Conservation (phyloP, 2,329 filamentous ascomycete species). For the Fulvia fulva region DNA sequence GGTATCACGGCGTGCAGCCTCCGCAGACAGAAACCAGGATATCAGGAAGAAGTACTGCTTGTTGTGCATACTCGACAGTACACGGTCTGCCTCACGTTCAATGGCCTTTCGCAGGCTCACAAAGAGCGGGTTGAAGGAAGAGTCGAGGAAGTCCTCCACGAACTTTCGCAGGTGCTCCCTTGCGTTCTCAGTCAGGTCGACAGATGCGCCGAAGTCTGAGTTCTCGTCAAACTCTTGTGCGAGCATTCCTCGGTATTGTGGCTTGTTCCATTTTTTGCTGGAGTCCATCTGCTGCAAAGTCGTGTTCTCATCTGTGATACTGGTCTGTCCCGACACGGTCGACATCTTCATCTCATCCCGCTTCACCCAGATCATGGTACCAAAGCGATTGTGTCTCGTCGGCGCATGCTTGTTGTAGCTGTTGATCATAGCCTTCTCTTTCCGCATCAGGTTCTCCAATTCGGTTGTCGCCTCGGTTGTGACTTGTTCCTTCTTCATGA, state of each 20-base stretch:
- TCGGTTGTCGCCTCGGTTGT: constrained; percentile 67
- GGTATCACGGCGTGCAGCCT: constrained; percentile 61
- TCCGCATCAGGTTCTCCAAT: constrained; percentile 68
- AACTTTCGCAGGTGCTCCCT: constrained; percentile 74
- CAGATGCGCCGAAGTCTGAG: constrained; percentile 72
- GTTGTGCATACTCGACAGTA: constrained; percentile 67
- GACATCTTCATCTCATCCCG: constrained; percentile 78
- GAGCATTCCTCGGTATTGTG: constrained; percentile 52
- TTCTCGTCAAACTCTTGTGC: constrained; percentile 47
- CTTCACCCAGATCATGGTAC: constrained; percentile 96
- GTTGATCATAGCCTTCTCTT: constrained; percentile 79
- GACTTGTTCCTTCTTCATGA: constrained; percentile 73
- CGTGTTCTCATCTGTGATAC: constrained; percentile 66
- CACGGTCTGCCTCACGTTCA: constrained; percentile 79
- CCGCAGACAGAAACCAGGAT: constrained; percentile 81
- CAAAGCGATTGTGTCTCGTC: constrained; percentile 87
- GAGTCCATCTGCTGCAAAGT: constrained; percentile 86
- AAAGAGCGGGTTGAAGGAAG: constrained; percentile 87
- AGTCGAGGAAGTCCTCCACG: constrained; percentile 89
- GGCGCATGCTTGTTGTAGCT: constrained; percentile 73
- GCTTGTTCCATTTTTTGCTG: constrained; percentile 84
- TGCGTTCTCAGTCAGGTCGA: constrained; percentile 67
- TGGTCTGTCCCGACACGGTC: constrained; percentile 83
- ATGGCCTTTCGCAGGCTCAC: constrained; percentile 81
- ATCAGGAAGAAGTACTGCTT: constrained; percentile 90